A percentile compares a stretch with the other conserved stretches of the same genome.
Evolutionary conservation across 2,329 filamentous ascomycete species (phyloP).

Genomic region (Plectosphaerella cucumerina): DNA sequence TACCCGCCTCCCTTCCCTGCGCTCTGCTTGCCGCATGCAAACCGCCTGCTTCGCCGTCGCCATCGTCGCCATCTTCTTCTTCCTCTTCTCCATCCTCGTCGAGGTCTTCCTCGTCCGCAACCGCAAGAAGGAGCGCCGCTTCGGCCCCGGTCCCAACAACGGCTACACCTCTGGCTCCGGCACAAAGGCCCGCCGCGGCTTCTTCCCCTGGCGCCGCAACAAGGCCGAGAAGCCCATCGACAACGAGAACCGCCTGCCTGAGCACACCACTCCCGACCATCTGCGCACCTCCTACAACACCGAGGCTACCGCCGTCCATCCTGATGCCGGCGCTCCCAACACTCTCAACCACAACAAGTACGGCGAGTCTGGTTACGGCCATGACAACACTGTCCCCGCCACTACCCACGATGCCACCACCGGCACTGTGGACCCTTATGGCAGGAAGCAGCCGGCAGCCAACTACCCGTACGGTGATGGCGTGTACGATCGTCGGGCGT

Average conservation of each 20-base stretch:
- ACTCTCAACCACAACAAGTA: slow-evolving; percentile 16
- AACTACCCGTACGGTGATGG: slow-evolving; percentile 22
- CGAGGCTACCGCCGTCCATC: slow-evolving; percentile 27
- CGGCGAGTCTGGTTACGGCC: slow-evolving; percentile 8
- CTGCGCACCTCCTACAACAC: slow-evolving; percentile 40
- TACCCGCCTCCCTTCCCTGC: slow-evolving; percentile 40
- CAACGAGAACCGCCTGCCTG: slow-evolving; percentile 28
- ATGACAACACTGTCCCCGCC: background rate
- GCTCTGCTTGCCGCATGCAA: slow-evolving; percentile 65
- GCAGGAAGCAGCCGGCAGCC: background rate
- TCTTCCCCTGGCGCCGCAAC: slow-evolving; percentile 27
- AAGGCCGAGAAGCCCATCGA: slow-evolving; percentile 14
- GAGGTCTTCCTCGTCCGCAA: slow-evolving; percentile 66
- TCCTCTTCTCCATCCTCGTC: slow-evolving; percentile 66
- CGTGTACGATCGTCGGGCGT: slow-evolving; percentile 24
- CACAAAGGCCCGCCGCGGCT: slow-evolving; percentile 16
- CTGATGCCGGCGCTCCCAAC: slow-evolving; percentile 9
- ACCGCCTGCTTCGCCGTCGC: slow-evolving; percentile 73
- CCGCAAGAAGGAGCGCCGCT: slow-evolving; percentile 71
- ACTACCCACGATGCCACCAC: background rate
- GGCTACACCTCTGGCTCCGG: slow-evolving; percentile 58
- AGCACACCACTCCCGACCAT: slow-evolving; percentile 35
- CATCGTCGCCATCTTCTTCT: slow-evolving; percentile 78
- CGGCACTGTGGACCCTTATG: background rate
- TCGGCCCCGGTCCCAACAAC: slow-evolving; percentile 44